Evolutionary conservation across 345 rosid genomes (phyloP).

Genomic region (Salix suchowensis): DNA sequence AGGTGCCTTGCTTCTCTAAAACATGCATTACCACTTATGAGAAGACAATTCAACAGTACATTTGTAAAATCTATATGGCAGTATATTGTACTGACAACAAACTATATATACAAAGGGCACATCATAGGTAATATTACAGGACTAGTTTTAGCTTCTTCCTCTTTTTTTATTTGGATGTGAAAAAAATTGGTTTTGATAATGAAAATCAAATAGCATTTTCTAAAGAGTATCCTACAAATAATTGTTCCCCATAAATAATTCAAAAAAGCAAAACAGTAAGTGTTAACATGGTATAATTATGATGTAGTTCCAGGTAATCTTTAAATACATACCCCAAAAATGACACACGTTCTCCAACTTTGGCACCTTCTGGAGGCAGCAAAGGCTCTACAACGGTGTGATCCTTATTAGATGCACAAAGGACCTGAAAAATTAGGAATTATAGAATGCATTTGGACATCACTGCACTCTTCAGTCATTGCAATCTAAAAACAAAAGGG

Average conservation of each 20-base stretch:
- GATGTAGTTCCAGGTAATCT: neutral
- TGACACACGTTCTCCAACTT: constrained; percentile 64
- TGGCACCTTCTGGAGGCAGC: constrained; percentile 78
- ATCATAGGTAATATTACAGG: no score
- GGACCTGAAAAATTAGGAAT: constrained; percentile 49
- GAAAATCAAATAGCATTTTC: neutral
- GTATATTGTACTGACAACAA: no score
- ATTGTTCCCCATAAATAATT: neutral
- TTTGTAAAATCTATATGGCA: no score
- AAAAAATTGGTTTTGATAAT: no score
- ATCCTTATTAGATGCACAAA: constrained; percentile 86
- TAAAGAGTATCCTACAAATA: neutral
- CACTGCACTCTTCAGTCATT: neutral
- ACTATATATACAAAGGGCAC: no score
- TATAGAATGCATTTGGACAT: neutral
- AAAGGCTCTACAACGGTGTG: constrained; percentile 76
- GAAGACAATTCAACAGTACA: no score
- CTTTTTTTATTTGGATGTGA: no score
- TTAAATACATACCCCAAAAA: constrained; percentile 62
- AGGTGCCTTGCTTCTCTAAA: no score
- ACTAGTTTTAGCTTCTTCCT: no score
- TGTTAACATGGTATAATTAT: neutral
- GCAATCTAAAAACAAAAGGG: neutral
- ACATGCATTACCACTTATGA: no score
- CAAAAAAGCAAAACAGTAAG: neutral